Evolutionary conservation across 2,329 filamentous ascomycete species (phyloP), one percentile per base, ranked within the genome.

Genomic region (Diplodia intermedia): DNA sequence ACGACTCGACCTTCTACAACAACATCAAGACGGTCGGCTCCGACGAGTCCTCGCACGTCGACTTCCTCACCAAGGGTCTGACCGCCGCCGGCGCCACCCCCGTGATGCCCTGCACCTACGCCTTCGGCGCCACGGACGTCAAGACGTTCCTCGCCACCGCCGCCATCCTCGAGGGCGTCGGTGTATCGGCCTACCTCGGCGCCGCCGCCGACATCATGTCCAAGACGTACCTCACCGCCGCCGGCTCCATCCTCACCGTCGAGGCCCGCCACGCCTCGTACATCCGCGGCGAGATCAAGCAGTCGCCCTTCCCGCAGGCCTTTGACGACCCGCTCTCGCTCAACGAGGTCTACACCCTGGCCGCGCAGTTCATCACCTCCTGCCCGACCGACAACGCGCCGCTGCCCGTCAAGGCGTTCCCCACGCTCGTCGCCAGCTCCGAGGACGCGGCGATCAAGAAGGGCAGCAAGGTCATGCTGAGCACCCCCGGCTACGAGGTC

Each of bases 201-300:
- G 88, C 88, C 20, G 88, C 88, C 6, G 83, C 84, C 29, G 80
- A 82, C 69, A 88, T 88, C 70, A 82, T 84, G 69, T 82, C 84
- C 75, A 84, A 86, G 70, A 79, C 80, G 26, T 89, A 89, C 78
- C 79, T 91, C 55, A 86, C 85, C 0, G 84, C 84, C 4, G 89
- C 88, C 1, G 88, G 85, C 31, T 85, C 85, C 67, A 88, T 91
- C 73, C 80, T 91, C 40, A 87, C 86, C 36, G 85, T 90, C 67
- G 89, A 91, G 73, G 84, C 89, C 38, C 85, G 89, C 11, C 89
- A 91, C 79, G 85, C 85, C 1, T 81, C 89, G 4, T 89, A 88
- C 79, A 80, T 90, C 71, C 86, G 89, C 65, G 77, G 80, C 36
- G 79, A 79, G 11, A 20, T 56, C 14, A 53, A 40, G 36, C 74